A percentile compares a stretch with the other conserved stretches of the same genome.
Conservation (phyloP, 164 flowering plant genomes). For the Houttuynia cordata region DNA sequence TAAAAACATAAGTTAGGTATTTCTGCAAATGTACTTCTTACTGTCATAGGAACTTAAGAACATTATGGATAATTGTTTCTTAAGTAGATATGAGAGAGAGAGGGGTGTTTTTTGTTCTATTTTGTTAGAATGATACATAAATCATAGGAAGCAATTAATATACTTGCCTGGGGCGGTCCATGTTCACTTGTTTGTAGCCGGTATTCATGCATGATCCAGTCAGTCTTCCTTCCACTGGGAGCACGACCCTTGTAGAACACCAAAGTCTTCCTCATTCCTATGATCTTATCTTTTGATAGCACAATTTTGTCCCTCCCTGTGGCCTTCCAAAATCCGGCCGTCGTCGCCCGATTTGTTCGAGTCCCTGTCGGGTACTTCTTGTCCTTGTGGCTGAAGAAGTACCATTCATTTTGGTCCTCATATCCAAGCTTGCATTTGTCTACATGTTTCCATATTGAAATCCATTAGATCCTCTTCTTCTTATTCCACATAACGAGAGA, state of each 20-base stretch:
- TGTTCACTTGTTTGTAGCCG: conserved; percentile 51
- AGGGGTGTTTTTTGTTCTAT: too few relatives aligned
- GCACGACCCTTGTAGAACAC: conserved; percentile 81
- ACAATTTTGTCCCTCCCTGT: conserved; percentile 80
- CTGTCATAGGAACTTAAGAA: too few relatives aligned
- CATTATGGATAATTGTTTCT: too few relatives aligned
- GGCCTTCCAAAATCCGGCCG: conserved; percentile 84
- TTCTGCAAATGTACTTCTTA: too few relatives aligned
- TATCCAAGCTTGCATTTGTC: conserved; percentile 57
- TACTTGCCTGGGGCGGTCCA: conserved; percentile 56
- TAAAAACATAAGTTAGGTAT: too few relatives aligned
- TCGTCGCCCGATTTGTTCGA: conserved; percentile 63
- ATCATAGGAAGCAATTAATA: too few relatives aligned
- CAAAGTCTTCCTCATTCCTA: conserved; percentile 81
- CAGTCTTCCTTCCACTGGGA: conserved; percentile 60
- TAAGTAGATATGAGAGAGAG: too few relatives aligned
- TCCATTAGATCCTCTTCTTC: neutral
- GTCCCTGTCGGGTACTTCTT: conserved; percentile 77
- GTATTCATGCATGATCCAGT: conserved; percentile 87
- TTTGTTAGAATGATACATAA: too few relatives aligned
- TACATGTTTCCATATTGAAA: conserved; percentile 11
- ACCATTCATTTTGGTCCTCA: conserved; percentile 68
- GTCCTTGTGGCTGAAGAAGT: conserved; percentile 82
- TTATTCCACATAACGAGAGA: neutral
- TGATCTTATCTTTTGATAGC: conserved; percentile 39